Percentiles rank a stretch among this genome's conserved stretches.
phyloP scores from a whole-genome alignment of 2,329 filamentous ascomycete genomes.

The Arthrobotrys sphaeroides region DNA sequence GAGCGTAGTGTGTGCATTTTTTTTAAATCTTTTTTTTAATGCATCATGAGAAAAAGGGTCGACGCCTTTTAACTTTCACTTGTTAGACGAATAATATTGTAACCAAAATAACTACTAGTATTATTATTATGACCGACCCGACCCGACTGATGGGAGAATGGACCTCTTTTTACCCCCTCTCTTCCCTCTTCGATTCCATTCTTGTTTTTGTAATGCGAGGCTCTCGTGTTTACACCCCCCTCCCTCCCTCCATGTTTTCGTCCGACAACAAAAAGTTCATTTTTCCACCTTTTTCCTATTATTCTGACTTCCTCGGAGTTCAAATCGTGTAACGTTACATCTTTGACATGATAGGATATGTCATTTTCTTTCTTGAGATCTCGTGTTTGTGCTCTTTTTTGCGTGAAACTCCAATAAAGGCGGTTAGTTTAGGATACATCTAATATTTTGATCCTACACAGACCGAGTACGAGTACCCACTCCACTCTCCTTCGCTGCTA shows the following conservation, averaged over 20 bases:
- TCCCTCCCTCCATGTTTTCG: neutral
- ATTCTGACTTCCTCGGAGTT: constrained; percentile 9
- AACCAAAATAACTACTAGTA: constrained; percentile 6
- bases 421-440: no score
- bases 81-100: constrained; percentile 40
- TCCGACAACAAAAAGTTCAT: constrained; percentile 9
- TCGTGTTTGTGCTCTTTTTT: neutral
- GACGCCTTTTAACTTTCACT: neutral
- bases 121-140: neutral
- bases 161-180: neutral
- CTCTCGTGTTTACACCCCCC: neutral
- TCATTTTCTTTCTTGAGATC: neutral
- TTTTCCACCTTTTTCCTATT: neutral
- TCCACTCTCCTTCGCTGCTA: no score
- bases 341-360: neutral
- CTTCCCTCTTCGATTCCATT: neutral
- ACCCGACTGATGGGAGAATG: constrained; percentile 6
- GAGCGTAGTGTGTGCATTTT: constrained; percentile 25
- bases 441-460: no score
- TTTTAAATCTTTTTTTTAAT: constrained; percentile 28
- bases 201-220: neutral
- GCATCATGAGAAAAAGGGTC: constrained; percentile 10
- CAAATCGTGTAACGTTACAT: constrained; percentile 3
- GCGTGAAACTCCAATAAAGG: no score
- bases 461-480: no score